A percentile compares a stretch with the other conserved stretches of the same genome.
Conservation (phyloP, 2,329 filamentous ascomycete species). For the Zymoseptoria brevis region DNA sequence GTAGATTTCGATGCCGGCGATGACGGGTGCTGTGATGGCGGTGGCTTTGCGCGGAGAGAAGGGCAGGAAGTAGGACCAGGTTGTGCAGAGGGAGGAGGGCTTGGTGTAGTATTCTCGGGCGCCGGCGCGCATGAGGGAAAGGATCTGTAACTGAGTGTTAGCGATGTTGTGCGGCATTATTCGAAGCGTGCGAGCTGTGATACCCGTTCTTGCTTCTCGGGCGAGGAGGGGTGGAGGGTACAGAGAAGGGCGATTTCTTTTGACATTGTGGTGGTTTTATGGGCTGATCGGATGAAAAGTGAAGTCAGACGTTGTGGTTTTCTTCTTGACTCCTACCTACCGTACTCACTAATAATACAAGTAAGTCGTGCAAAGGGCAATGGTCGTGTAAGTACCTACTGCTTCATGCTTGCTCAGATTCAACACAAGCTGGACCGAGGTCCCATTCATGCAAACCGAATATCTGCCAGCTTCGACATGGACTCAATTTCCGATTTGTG, state of each 20-base stretch:
- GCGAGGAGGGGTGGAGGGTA: slow-evolving; percentile 18
- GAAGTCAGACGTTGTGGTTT: not conserved
- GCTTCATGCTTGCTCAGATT: not conserved
- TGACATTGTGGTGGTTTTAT: slow-evolving; percentile 1
- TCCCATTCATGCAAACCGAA: not conserved
- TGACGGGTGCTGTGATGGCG: slow-evolving; percentile 2
- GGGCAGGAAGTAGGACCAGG: slow-evolving; percentile 12
- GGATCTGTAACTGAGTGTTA: slow-evolving; percentile 13
- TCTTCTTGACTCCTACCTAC: not conserved
- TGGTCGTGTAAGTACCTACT: not conserved
- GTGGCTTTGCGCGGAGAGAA: slow-evolving; percentile 7
- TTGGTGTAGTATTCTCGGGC: slow-evolving; percentile 22
- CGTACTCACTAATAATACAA: not conserved
- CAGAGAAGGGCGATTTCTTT: slow-evolving; percentile 21
- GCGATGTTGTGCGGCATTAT: not conserved
- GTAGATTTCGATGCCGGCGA: slow-evolving; percentile 24
- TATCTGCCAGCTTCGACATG: not conserved
- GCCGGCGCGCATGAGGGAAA: slow-evolving; percentile 16
- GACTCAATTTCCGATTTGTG: not conserved
- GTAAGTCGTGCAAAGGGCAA: not conserved
- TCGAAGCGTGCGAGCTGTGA: no score
- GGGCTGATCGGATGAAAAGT: not conserved
- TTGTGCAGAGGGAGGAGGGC: slow-evolving; percentile 16
- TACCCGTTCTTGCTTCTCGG: slow-evolving; percentile 18
- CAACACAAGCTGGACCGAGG: not conserved